phyloP scores from a whole-genome alignment of 208 protist genomes.

The Leishmania amazonensis region DNA sequence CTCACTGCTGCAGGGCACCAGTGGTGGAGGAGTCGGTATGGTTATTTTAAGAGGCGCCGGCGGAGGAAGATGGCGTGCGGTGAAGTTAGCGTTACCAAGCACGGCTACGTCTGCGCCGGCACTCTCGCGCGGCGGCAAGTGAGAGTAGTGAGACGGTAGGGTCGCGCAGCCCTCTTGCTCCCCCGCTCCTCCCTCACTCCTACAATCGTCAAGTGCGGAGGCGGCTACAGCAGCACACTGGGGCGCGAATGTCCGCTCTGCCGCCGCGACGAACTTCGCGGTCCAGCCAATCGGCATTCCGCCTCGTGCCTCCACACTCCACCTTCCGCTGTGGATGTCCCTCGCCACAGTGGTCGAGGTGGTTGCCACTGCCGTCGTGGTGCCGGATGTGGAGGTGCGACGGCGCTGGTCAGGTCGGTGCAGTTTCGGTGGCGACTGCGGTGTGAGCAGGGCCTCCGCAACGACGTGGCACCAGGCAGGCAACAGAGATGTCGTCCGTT shows the following conservation, averaged over 20 bases:
- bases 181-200: background rate
- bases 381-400: constrained; percentile 3
- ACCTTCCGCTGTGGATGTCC: constrained; percentile 19
- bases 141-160: background rate
- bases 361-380: constrained; percentile 12
- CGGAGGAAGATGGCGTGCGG: background rate
- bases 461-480: constrained; percentile 21
- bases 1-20: background rate
- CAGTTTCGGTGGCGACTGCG: constrained; percentile 1
- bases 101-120: background rate
- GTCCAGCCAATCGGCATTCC: constrained; percentile 21
- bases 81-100: background rate
- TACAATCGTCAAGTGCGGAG: background rate
- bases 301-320: constrained; percentile 22
- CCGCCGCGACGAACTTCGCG: constrained; percentile 25
- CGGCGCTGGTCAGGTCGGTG: background rate
- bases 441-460: constrained; percentile 13
- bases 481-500: background rate
- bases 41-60: background rate
- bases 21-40: background rate
- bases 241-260: constrained; percentile 4
- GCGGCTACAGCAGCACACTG: background rate
- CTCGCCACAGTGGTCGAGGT: constrained; percentile 13
- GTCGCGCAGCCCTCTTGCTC: background rate
- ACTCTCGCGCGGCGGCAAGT: background rate